phyloP scores from a whole-genome alignment of 441 rosid species.

The Euphorbia schlechtendalii region DNA sequence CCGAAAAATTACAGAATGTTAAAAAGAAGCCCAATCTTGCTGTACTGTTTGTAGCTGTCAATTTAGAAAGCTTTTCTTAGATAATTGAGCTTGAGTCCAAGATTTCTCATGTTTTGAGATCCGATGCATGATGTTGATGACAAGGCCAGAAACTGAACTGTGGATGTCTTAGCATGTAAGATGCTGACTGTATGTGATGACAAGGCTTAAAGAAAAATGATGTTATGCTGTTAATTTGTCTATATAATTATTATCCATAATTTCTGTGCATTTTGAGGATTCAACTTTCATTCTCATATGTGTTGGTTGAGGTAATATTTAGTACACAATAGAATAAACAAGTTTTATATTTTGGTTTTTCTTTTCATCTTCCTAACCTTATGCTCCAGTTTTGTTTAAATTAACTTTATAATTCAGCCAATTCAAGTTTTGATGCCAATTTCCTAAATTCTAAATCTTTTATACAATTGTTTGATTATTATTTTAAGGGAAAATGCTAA shows the following conservation, averaged over 20 bases:
- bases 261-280: neutral
- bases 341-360: neutral
- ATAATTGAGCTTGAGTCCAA: neutral
- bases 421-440: neutral
- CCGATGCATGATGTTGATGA: neutral
- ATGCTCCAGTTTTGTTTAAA: neutral
- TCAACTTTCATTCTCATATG: neutral
- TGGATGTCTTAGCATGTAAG: neutral
- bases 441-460: neutral
- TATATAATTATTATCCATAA: neutral
- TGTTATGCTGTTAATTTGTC: neutral
- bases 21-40: neutral
- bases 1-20: neutral
- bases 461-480: neutral
- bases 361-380: neutral
- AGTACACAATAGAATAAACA: neutral
- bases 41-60: neutral
- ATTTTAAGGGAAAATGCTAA: neutral
- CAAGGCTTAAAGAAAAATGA: neutral
- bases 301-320: neutral
- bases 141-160: constrained; percentile 1
- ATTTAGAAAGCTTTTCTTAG: neutral
- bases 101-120: neutral
- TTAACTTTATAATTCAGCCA: neutral
- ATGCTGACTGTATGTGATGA: too few species aligned